These are phyloP conservation scores for Brassica napus DNA, from an alignment of 345 rosid species.

Conservation along the genomic window Da-Ae NC_063436.1:6247001-6247500, in stretches of 20 bases:
- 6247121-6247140: background rate
- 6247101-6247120: background rate
- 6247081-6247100: background rate
- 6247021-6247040: background rate
- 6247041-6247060: background rate
- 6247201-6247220: background rate
- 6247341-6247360: background rate
- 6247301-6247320: background rate
- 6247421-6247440: background rate
- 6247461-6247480: constrained; percentile 42
- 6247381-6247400: constrained; percentile 25
- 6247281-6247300: constrained; percentile 34
- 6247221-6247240: background rate
- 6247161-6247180: background rate
- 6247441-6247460: constrained; percentile 33
- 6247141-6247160: background rate
- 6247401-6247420: constrained; percentile 29
- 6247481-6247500: constrained; percentile 31
- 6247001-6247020: background rate
- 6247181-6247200: background rate
- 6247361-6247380: background rate
- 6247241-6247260: constrained; percentile 19
- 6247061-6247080: background rate
- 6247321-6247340: constrained; percentile 26
- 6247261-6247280: constrained; percentile 17